Evolutionary conservation across 495 filamentous ascomycete species (phyloP).

Genomic region (Hypoxylon lienhwacheense): DNA sequence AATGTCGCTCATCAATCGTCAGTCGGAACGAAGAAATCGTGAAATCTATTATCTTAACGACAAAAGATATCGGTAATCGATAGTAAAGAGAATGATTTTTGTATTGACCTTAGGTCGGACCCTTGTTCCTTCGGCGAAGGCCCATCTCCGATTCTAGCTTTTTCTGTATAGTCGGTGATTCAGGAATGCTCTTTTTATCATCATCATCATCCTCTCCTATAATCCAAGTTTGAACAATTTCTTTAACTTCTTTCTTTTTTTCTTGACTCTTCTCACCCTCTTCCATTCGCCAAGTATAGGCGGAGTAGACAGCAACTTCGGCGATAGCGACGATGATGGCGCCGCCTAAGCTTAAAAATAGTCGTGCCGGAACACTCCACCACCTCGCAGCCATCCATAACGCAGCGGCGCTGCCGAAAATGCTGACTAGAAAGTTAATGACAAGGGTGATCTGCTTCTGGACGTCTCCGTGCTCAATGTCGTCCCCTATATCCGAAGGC

Average conservation of each 20-base stretch:
- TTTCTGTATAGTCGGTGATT: slow-evolving; percentile 41
- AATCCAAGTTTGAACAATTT: slow-evolving; percentile 70
- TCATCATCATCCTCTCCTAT: slow-evolving; percentile 52
- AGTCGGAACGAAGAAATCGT: background rate
- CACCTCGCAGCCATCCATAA: slow-evolving; percentile 72
- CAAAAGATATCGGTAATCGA: background rate
- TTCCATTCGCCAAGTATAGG: slow-evolving; percentile 77
- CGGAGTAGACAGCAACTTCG: slow-evolving; percentile 84
- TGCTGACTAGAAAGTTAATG: slow-evolving; percentile 72
- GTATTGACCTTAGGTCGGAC: slow-evolving; percentile 8
- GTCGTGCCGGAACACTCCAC: slow-evolving; percentile 68
- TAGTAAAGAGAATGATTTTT: background rate
- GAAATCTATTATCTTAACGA: background rate
- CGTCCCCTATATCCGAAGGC: slow-evolving; percentile 51
- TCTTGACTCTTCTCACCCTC: slow-evolving; percentile 69
- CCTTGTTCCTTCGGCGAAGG: slow-evolving; percentile 40
- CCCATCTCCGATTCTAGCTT: slow-evolving; percentile 25
- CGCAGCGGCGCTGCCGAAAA: slow-evolving; percentile 67
- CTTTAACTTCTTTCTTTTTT: slow-evolving; percentile 68
- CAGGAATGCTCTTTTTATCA: slow-evolving; percentile 20
- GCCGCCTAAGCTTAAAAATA: slow-evolving; percentile 70
- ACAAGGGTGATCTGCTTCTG: slow-evolving; percentile 74
- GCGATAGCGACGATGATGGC: slow-evolving; percentile 75
- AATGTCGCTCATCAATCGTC: slow-evolving; percentile 3
- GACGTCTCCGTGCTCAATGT: slow-evolving; percentile 67